Base-by-base conservation (phyloP, 2,329 filamentous ascomycete species). In the Pseudogymnoascus sp. region DNA sequence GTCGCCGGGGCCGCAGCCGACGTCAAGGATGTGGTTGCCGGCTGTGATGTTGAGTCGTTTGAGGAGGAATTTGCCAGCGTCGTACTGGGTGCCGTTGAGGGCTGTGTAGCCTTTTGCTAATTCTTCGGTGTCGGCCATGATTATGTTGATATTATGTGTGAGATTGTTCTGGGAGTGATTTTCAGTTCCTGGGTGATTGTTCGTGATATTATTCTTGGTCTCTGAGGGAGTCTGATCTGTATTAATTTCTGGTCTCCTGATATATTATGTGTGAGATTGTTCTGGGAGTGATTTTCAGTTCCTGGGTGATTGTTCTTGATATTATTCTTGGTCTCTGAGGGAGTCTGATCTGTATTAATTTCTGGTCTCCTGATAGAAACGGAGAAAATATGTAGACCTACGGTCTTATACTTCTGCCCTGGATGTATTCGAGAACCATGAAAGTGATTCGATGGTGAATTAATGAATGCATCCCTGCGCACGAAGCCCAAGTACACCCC, bases 1-100 rank as follows among this genome's bases (percentile, higher is more conserved):
- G 19, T 72, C 69, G 14, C 73, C 73, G 1, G 71, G 71, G 6
- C 73, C 73, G 61, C 72, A 73, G 41, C 73, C 73, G 39, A 72
- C 69, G 55, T 75, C 73, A 14, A 74, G 70, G 41, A 74, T 66
- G 29, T 49, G 62, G 63, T 68, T 65, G 19, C 66, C 66, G 6
- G 60, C 60, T 14, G 58, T 19, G 62, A 73, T 60, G 1, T 55
- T 60, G 4, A 72, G 66, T 5, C 62, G 62, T 2, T 66, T 10
- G 35, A 72, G 65, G 23, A 72, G 70, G 62, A 69, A 71, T 1
- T 63, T 62, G 5, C 66, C 69, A 3, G 69, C 63, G 38, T 68
- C 59, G 21, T 68, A 65, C 62, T 72, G 70, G 23, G 69, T 70
- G 38, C 65, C 59, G 58, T 69, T 71, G 26, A 65, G 63, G 26